Percentiles rank a stretch among this genome's conserved stretches.
phyloP scores from a whole-genome alignment of 139 green algal species.

The Volvox reticuliferus region DNA sequence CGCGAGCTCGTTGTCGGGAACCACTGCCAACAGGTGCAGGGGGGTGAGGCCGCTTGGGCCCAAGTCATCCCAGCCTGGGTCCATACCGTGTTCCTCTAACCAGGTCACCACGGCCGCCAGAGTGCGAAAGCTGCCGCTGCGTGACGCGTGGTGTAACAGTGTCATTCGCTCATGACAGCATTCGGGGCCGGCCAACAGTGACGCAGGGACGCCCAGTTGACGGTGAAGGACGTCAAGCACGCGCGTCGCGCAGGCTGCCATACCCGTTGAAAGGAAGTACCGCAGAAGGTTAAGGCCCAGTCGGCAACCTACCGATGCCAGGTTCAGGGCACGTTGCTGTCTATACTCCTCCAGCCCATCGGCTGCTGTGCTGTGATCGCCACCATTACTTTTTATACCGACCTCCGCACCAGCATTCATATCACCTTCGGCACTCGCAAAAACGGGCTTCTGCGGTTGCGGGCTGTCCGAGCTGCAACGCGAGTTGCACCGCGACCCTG shows the following conservation, averaged over 20 bases:
- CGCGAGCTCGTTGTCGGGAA: neutral
- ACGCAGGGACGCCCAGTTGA: neutral
- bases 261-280: neutral
- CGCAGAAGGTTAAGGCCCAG: conserved; percentile 19
- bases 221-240: conserved; percentile 11
- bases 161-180: conserved; percentile 6
- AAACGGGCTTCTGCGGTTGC: neutral
- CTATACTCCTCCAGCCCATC: neutral
- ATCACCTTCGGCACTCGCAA: too few species aligned
- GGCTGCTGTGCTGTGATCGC: neutral
- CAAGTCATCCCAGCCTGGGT: neutral
- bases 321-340: neutral
- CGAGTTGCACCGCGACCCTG: neutral
- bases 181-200: neutral
- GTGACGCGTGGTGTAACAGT: conserved; percentile 20
- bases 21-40: conserved; percentile 20
- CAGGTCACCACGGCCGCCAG: neutral
- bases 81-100: conserved; percentile 20
- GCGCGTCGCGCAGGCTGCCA: neutral
- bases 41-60: neutral
- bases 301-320: neutral
- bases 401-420: neutral
- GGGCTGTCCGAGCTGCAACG: neutral
- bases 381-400: neutral
- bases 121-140: neutral